Percentiles rank a stretch among this genome's conserved stretches.
These are phyloP conservation scores for Trichoderma sp. DNA, from an alignment of 2,329 filamentous ascomycete genomes.

Conservation along the genomic window DNA sequence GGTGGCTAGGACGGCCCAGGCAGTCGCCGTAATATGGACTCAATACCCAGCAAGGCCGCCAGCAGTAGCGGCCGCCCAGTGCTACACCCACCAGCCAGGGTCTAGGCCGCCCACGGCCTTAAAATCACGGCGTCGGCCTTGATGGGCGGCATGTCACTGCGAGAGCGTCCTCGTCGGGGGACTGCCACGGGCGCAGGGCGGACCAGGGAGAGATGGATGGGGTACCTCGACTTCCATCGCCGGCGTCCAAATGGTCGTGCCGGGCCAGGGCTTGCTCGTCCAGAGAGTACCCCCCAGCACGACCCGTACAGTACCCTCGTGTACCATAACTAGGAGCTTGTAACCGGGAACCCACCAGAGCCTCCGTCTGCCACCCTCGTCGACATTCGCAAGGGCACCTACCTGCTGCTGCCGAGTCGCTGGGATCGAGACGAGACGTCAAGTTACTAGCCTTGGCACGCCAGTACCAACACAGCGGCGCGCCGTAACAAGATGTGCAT, in stretches of 20 bases:
- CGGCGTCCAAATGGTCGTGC: background rate
- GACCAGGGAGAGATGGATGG: background rate
- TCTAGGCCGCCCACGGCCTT: slow-evolving; percentile 13
- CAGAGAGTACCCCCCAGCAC: too few relatives aligned
- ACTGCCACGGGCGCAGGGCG: slow-evolving; percentile 17
- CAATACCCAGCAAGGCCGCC: background rate
- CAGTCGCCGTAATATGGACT: too few relatives aligned
- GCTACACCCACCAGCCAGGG: slow-evolving; percentile 19
- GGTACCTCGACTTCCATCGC: background rate
- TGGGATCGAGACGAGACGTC: background rate
- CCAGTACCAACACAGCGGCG: background rate
- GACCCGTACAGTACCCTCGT: too few relatives aligned
- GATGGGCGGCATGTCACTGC: slow-evolving; percentile 25
- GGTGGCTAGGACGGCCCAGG: too few relatives aligned
- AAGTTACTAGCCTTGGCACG: slow-evolving; percentile 5
- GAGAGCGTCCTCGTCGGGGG: slow-evolving; percentile 12
- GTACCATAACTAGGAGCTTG: too few relatives aligned
- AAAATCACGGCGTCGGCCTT: slow-evolving; percentile 20
- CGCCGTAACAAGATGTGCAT: background rate
- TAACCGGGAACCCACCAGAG: too few relatives aligned
- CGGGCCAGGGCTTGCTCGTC: background rate
- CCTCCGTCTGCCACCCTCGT: too few relatives aligned
- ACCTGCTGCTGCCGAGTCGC: background rate
- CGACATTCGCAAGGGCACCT: too few relatives aligned
- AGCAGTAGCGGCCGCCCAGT: slow-evolving; percentile 22